Percentiles rank a stretch among this genome's conserved stretches.
Evolutionary conservation across 2,329 filamentous ascomycete genomes (phyloP).

Genomic region (Penicillium sp.): DNA sequence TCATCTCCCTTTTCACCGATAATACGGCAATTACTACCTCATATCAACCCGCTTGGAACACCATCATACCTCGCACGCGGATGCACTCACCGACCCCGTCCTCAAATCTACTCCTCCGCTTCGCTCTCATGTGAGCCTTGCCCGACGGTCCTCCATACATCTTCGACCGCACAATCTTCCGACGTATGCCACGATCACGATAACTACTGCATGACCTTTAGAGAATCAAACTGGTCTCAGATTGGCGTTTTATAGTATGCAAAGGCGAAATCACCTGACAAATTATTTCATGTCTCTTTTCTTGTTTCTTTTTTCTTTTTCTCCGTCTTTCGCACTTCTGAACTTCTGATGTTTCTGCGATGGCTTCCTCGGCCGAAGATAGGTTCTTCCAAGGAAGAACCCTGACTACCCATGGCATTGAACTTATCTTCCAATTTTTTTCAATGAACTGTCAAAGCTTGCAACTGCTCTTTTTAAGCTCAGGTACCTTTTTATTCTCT

Average conservation of each 20-base stretch:
- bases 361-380: not conserved
- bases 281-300: conserved; percentile 22
- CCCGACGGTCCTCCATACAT: conserved; percentile 19
- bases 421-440: not conserved
- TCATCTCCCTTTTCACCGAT: not conserved
- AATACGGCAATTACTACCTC: not conserved
- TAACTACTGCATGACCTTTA: conserved; percentile 49
- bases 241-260: conserved; percentile 45
- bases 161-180: conserved; percentile 33
- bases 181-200: conserved; percentile 50
- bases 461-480: not conserved
- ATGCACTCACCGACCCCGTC: conserved; percentile 16
- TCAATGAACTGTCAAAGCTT: not conserved
- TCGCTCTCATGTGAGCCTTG: conserved; percentile 21
- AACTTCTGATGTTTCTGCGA: not conserved
- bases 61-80: conserved; percentile 6
- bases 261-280: conserved; percentile 31
- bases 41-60: conserved; percentile 11
- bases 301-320: conserved; percentile 23
- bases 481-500: not conserved
- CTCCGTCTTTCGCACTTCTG: not conserved
- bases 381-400: not conserved
- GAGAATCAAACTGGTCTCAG: conserved; percentile 41
- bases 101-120: not conserved
- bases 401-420: not conserved